Evolutionary conservation across 2,329 filamentous ascomycete species (phyloP), one percentile per base, ranked within the genome.

Genomic region (Fusarium graminum): DNA sequence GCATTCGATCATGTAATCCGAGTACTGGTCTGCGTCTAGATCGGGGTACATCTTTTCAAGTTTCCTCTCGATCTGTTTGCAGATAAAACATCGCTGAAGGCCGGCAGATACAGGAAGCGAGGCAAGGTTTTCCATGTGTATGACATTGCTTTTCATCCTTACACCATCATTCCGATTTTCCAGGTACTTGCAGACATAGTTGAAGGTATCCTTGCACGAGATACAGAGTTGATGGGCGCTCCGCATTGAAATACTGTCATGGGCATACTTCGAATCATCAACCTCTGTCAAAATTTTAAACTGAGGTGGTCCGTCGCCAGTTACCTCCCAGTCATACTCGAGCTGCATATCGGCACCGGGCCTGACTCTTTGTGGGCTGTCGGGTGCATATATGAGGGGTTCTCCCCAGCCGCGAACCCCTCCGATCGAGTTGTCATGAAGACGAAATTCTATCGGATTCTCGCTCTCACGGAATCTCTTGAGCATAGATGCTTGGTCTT

Each of bases 1-100:
- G 40, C 50, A 52, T n/a, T 52, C 50, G 12, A 52, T 45, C 19
- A 25, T 45, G 28, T 52, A 52, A 13, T 38, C 25, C 4, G 30
- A 19, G 6, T 38, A 19, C n/a, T 13, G 12, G 1, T 11, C 14
- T 7, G 30, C 12, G 4, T 13, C 16, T 8, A 45, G n/a, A 14
- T 25, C 9, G 1, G 50, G 40, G 38, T 52, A 45, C 50, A 45
- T 45, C 16, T 11, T 52, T 7, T 29, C 5, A 2, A 52, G 30
- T 9, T 52, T 45, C 1, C 1, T 4, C 50, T 30, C 38, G 25
- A 34, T 34, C 16, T 52, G 40, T 12, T 8, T 7, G 7, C 50
- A 38, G 40, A 52, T 38, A n/a, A 38, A 52, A 16, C 40, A 52
- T 8, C 10, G 14, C 10, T 14, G 4, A 1, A 19, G 17, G 13